Evolutionary conservation across 352 stramenopile genomes (phyloP).

Genomic region (Pythium brachiatum): DNA sequence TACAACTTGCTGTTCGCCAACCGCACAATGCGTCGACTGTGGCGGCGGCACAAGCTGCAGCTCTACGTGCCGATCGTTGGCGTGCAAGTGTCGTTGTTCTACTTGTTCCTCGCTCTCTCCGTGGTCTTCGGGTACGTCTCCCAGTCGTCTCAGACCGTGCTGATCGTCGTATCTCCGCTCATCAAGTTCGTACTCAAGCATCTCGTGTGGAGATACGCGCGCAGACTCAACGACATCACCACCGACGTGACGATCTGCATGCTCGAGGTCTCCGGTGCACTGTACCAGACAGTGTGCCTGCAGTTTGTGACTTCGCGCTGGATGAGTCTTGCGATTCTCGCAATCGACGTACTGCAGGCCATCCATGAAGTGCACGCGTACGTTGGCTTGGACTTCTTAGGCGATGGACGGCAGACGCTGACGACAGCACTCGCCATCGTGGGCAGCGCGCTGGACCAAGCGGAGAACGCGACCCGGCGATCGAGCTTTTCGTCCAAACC

Average conservation of each 20-base stretch:
- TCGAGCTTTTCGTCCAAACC: too few species aligned
- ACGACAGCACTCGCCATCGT: constrained; percentile 16
- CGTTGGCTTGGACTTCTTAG: constrained; percentile 7
- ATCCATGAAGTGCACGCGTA: constrained; percentile 5
- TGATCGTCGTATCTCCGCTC: constrained; percentile 15
- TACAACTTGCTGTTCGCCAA: constrained; percentile 1
- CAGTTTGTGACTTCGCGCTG: constrained; percentile 11
- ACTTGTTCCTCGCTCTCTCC: constrained; percentile 11
- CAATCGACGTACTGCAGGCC: too few species aligned
- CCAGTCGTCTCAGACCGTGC: not conserved
- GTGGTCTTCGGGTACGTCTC: constrained; percentile 13
- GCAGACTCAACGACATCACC: constrained; percentile 15
- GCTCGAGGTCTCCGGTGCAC: constrained; percentile 20
- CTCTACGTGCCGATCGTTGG: constrained; percentile 12
- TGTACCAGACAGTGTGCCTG: constrained; percentile 26
- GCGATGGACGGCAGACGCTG: constrained; percentile 11
- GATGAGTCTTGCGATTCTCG: not conserved
- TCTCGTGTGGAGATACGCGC: constrained; percentile 14
- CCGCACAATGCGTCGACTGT: not conserved
- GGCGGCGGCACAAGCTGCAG: not conserved
- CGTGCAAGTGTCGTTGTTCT: constrained; percentile 19
- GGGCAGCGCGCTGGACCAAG: constrained; percentile 3
- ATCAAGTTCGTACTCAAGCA: constrained; percentile 23
- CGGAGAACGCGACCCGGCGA: too few species aligned
- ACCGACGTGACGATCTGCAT: constrained; percentile 24